These are phyloP conservation scores for Dujonia santamariae DNA, from an alignment of 1,139 yeast species.

Conservation along the genomic window DNA sequence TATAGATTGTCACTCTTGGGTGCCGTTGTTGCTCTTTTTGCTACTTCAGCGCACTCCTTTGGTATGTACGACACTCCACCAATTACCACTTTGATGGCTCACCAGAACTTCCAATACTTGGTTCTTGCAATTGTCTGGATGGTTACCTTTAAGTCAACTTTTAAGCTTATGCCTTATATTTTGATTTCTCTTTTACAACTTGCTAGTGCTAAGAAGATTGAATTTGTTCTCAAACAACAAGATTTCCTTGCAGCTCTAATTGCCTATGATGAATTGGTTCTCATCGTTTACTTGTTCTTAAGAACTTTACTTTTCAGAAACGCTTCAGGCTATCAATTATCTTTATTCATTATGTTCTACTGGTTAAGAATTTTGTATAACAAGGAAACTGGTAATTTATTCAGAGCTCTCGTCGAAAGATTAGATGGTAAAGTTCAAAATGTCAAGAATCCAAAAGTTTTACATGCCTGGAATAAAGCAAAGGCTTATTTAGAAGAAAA, in stretches of 20 bases:
- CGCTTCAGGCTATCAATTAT: constrained; percentile 65
- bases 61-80: constrained; percentile 53
- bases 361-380: constrained; percentile 66
- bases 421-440: constrained; percentile 40
- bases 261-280: constrained; percentile 58
- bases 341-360: constrained; percentile 54
- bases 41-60: constrained; percentile 58
- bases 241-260: constrained; percentile 44
- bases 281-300: constrained; percentile 48
- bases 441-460: constrained; percentile 46
- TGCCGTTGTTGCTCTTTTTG: constrained; percentile 48
- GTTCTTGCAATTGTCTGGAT: constrained; percentile 57
- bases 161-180: constrained; percentile 60
- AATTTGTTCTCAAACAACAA: constrained; percentile 37
- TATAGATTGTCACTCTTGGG: constrained; percentile 60
- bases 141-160: constrained; percentile 60
- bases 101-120: constrained; percentile 67
- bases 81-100: constrained; percentile 55
- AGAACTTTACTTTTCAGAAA: constrained; percentile 65
- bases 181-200: constrained; percentile 58
- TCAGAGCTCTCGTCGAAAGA: constrained; percentile 36
- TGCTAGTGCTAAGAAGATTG: constrained; percentile 36
- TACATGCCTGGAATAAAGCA: constrained; percentile 38
- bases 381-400: constrained; percentile 45
- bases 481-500: constrained; percentile 40